Evolutionary conservation across 768 basidiomycete genomes (phyloP), one percentile per base, ranked within the genome.

Genomic region (Macrolepiota albuminosa): DNA sequence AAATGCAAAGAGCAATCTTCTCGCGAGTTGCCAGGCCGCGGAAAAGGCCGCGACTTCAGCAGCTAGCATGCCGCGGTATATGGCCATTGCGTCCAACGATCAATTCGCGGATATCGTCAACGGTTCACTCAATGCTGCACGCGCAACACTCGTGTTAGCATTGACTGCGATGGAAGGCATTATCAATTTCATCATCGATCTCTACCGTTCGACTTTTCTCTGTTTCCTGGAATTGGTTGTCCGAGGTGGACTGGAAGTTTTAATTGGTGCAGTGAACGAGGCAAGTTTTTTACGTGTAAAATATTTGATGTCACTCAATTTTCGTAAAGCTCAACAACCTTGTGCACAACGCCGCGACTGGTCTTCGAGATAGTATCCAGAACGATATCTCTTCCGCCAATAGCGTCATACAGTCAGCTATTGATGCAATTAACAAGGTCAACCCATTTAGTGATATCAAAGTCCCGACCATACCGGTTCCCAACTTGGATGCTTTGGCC

Each of bases 221-320:
- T 99, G 96, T 72, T 94, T 97, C 65, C 76, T 97, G 63, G 94
- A 98, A 72, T 81, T 98, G 47, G 86, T 91, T 26, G 85, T 99
- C 10, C 81, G 86, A 33, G 94, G 94, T 18, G 88, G 83, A 6
- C 77, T 99, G 54, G 81, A 84, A 29, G 75, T 98, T 57, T 75
- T 97, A 49, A 92, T 97, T 53, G 80, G 77, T 51, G 93, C 93
- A 6, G 91, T 94, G 0, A 78, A 93, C 63, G 89, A 89, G 76
- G 95, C 95, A 64, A 61, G 85, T 69, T 34, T 24, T 45, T 36
- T 10, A 8, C 50, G 54, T 37, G 6, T 39, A n/a, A 14, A 43
- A 40, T 45, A 34, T 8, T n/a, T 7, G 29, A 57, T 24, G 13
- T 7, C 13, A 33, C 67, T 48, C 60, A 48, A 43, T 46, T 54